phyloP scores from a whole-genome alignment of 768 basidiomycete genomes.

The Lactarius tabidus region DNA sequence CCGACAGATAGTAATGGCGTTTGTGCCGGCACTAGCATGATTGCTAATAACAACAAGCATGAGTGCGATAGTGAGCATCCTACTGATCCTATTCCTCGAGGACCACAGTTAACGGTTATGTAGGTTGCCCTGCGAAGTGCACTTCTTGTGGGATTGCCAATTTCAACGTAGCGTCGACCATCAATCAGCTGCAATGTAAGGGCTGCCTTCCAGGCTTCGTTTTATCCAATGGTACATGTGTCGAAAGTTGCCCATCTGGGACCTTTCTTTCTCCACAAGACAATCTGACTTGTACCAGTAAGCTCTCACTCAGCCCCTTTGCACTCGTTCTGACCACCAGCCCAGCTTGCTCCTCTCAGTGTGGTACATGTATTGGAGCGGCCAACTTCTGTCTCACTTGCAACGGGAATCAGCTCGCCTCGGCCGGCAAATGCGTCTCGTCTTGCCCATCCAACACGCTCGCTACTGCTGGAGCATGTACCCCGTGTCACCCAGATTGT shows the following conservation, averaged over 20 bases:
- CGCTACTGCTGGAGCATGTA: slow-evolving; percentile 59
- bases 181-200: slow-evolving; percentile 66
- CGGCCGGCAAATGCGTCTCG: slow-evolving; percentile 67
- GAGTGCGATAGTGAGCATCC: slow-evolving; percentile 71
- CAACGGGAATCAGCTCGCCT: slow-evolving; percentile 58
- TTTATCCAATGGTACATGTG: slow-evolving; percentile 65
- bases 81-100: not conserved
- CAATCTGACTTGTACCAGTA: slow-evolving; percentile 71
- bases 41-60: slow-evolving; percentile 79
- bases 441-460: slow-evolving; percentile 74
- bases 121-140: slow-evolving; percentile 82
- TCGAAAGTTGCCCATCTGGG: slow-evolving; percentile 66
- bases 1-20: slow-evolving; percentile 60
- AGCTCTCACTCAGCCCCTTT: slow-evolving; percentile 28
- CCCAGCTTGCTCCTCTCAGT: slow-evolving; percentile 67
- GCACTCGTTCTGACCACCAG: slow-evolving; percentile 18
- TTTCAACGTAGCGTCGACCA: slow-evolving; percentile 64
- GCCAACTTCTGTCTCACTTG: slow-evolving; percentile 75
- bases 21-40: slow-evolving; percentile 63
- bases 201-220: slow-evolving; percentile 75
- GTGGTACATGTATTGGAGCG: slow-evolving; percentile 64
- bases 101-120: slow-evolving; percentile 17
- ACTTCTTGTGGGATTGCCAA: slow-evolving; percentile 70
- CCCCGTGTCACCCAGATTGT: slow-evolving; percentile 83
- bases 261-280: slow-evolving; percentile 69